Percentiles rank a stretch among this genome's conserved stretches.
Conservation (phyloP, 495 filamentous ascomycete species). For the Daldinia concentrica region DNA sequence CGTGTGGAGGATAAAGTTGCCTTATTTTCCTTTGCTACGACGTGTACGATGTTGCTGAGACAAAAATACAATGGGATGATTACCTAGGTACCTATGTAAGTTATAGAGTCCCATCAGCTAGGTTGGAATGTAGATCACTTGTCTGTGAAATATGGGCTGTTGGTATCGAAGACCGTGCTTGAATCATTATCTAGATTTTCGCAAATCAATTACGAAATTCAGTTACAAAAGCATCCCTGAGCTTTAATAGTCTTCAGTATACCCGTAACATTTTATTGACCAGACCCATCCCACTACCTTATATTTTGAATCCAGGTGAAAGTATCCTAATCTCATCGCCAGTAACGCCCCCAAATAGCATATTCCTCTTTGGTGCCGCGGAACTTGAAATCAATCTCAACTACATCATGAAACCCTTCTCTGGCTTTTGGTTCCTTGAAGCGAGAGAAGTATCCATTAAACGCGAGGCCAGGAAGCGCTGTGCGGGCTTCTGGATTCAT, state of each 20-base stretch:
- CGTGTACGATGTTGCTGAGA: constrained; percentile 25
- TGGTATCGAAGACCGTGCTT: not conserved
- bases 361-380: constrained; percentile 61
- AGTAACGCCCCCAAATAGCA: constrained; percentile 75
- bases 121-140: not conserved
- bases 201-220: not conserved
- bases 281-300: not conserved
- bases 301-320: not conserved
- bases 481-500: constrained; percentile 84
- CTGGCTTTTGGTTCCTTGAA: constrained; percentile 74
- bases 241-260: not conserved
- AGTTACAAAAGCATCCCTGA: not conserved
- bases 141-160: not conserved
- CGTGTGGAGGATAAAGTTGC: constrained; percentile 1
- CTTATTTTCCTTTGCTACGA: constrained; percentile 17
- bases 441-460: constrained; percentile 72
- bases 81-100: too few relatives aligned
- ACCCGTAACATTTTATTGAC: not conserved
- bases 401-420: constrained; percentile 88
- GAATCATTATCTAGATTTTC: not conserved
- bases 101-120: not conserved
- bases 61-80: not conserved
- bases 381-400: constrained; percentile 70
- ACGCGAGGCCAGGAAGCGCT: constrained; percentile 80
- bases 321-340: constrained; percentile 61